Percentiles rank a stretch among this genome's conserved stretches.
Conservation (phyloP, 2,329 filamentous ascomycete species). For the Rutstroemia sp. region DNA sequence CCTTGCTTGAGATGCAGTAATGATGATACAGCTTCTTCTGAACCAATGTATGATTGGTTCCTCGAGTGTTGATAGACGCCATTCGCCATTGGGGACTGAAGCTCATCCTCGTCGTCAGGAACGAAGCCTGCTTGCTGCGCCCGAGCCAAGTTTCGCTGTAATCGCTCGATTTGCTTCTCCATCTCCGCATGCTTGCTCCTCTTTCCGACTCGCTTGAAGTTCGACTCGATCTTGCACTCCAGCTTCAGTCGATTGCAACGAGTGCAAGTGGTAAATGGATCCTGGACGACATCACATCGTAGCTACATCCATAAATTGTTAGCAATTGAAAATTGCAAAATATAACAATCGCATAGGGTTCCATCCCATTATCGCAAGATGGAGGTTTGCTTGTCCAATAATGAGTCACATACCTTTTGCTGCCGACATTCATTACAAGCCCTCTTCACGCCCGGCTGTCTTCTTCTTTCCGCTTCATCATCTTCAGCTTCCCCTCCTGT, state of each 20-base stretch:
- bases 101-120: slow-evolving; percentile 45
- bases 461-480: slow-evolving; percentile 50
- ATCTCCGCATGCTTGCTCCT: slow-evolving; percentile 78
- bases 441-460: slow-evolving; percentile 64
- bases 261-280: slow-evolving; percentile 70
- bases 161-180: slow-evolving; percentile 71
- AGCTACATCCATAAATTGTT: slow-evolving; percentile 42
- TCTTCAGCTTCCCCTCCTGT: slow-evolving; percentile 49
- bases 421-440: slow-evolving; percentile 81
- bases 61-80: slow-evolving; percentile 50
- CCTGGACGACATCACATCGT: slow-evolving; percentile 77
- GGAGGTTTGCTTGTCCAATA: background rate
- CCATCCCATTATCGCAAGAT: background rate
- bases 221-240: slow-evolving; percentile 78
- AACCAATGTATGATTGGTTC: slow-evolving; percentile 55
- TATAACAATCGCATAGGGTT: background rate
- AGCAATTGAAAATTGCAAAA: slow-evolving; percentile 2
- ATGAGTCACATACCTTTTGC: slow-evolving; percentile 60
- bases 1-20: slow-evolving; percentile 59
- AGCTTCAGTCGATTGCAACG: slow-evolving; percentile 74
- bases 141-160: slow-evolving; percentile 53
- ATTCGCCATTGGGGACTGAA: slow-evolving; percentile 52
- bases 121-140: slow-evolving; percentile 53
- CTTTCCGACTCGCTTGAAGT: slow-evolving; percentile 80
- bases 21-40: slow-evolving; percentile 61